These are phyloP conservation scores for Diaporthe longicolla DNA, from an alignment of 2,329 filamentous ascomycete genomes.

Conservation along the genomic window DNA sequence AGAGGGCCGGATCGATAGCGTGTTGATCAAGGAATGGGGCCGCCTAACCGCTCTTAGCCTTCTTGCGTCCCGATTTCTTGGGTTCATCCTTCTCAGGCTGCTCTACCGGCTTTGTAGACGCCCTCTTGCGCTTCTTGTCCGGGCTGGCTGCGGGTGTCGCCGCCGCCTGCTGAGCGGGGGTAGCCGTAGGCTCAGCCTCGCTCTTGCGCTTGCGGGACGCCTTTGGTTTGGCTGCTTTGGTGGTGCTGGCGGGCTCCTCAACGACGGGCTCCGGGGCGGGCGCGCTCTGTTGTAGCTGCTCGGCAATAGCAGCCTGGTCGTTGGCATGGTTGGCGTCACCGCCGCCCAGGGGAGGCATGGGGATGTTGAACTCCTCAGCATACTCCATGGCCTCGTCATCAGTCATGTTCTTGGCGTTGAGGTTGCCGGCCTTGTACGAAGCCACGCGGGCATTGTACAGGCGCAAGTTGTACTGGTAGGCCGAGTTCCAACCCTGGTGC, in stretches of 20 bases:
- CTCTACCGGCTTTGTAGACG: slow-evolving; percentile 64
- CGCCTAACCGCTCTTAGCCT: slow-evolving; percentile 61
- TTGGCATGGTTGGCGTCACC: slow-evolving; percentile 59
- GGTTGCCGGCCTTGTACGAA: slow-evolving; percentile 74
- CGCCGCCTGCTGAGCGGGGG: slow-evolving; percentile 47
- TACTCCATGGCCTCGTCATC: slow-evolving; percentile 73
- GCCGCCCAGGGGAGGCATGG: slow-evolving; percentile 65
- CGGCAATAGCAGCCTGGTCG: slow-evolving; percentile 70
- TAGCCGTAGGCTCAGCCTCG: slow-evolving; percentile 55
- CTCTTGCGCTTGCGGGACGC: slow-evolving; percentile 70
- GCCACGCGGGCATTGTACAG: slow-evolving; percentile 76
- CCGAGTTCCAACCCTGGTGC: slow-evolving; percentile 71
- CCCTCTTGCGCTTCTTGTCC: slow-evolving; percentile 74
- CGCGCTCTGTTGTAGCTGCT: slow-evolving; percentile 67
- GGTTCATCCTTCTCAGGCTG: slow-evolving; percentile 69
- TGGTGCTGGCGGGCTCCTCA: slow-evolving; percentile 54
- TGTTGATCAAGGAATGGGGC: slow-evolving; percentile 48
- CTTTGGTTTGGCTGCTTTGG: slow-evolving; percentile 70
- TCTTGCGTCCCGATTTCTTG: slow-evolving; percentile 73
- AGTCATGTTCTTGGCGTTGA: slow-evolving; percentile 70
- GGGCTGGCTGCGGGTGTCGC: slow-evolving; percentile 63
- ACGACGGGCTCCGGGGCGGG: slow-evolving; percentile 57
- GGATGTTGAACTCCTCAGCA: slow-evolving; percentile 70
- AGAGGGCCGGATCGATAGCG: slow-evolving; percentile 51
- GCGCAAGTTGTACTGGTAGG: slow-evolving; percentile 77